Conservation (phyloP, 2,329 filamentous ascomycete genomes). For the Fusarium ambrosium region DNA sequence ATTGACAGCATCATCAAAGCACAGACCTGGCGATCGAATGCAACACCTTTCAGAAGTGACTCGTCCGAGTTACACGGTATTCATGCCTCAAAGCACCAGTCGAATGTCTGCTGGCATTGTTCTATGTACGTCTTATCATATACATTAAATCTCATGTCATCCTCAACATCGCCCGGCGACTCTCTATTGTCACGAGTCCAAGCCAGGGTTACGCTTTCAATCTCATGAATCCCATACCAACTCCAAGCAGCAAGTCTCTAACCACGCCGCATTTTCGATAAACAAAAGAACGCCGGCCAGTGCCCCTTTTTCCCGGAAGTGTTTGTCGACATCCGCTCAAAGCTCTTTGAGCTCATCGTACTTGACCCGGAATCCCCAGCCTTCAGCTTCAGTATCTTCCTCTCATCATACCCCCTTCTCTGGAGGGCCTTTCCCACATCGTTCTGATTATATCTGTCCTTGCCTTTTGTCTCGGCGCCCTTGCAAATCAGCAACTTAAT, state of each 20-base stretch:
- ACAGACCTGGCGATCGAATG: background rate
- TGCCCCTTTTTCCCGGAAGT: background rate
- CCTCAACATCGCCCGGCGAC: background rate
- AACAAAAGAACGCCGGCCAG: background rate
- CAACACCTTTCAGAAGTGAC: background rate
- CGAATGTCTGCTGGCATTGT: background rate
- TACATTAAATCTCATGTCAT: background rate
- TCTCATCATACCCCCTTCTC: background rate
- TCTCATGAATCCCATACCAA: background rate
- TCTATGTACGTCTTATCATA: background rate
- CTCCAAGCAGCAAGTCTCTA: background rate
- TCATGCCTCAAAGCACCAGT: background rate
- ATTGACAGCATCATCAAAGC: background rate
- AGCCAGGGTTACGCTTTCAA: too few relatives aligned
- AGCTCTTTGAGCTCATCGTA: background rate
- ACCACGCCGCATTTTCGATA: background rate
- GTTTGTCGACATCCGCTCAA: background rate
- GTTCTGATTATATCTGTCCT: background rate
- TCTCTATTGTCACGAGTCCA: background rate
- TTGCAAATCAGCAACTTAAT: background rate
- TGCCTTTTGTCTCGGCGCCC: background rate
- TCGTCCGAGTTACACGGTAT: background rate
- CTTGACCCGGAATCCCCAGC: background rate
- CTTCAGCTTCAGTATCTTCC: background rate
- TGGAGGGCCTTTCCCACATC: background rate